Percentiles rank a stretch among this genome's conserved stretches.
Conservation (phyloP, 345 rosid species). For the Citrus hindsii region DNA sequence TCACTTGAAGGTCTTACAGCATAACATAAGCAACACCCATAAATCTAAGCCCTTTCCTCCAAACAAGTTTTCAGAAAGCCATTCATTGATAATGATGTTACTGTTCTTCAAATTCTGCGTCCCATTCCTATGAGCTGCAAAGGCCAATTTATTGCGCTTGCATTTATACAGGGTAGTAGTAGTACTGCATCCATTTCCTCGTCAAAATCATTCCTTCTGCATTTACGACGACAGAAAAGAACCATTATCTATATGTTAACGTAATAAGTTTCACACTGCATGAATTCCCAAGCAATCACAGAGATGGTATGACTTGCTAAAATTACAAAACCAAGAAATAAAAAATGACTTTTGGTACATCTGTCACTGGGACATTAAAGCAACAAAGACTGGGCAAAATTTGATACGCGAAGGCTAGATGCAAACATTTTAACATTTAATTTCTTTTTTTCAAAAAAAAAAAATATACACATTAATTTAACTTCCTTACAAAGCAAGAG, state of each 20-base stretch:
- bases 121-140: not conserved
- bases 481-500: constrained; percentile 48
- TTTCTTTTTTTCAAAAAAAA: too few relatives aligned
- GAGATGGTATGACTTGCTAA: not conserved
- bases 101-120: not conserved
- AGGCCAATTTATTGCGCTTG: not conserved
- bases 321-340: not conserved
- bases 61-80: not conserved
- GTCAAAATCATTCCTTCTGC: not conserved
- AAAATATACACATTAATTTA: constrained; percentile 34
- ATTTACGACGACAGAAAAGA: not conserved
- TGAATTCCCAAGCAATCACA: not conserved
- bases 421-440: constrained; percentile 35
- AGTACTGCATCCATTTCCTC: not conserved
- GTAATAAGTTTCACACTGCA: not conserved
- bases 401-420: constrained; percentile 10
- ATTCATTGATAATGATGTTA: not conserved
- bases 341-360: not conserved
- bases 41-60: not conserved
- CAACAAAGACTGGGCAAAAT: not conserved
- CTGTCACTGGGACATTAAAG: not conserved
- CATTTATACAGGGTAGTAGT: too few relatives aligned
- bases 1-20: too few relatives aligned
- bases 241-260: not conserved
- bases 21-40: too few relatives aligned